Conservation (phyloP, 371 early-diverging fungal species). For the Mortierella sp. region DNA sequence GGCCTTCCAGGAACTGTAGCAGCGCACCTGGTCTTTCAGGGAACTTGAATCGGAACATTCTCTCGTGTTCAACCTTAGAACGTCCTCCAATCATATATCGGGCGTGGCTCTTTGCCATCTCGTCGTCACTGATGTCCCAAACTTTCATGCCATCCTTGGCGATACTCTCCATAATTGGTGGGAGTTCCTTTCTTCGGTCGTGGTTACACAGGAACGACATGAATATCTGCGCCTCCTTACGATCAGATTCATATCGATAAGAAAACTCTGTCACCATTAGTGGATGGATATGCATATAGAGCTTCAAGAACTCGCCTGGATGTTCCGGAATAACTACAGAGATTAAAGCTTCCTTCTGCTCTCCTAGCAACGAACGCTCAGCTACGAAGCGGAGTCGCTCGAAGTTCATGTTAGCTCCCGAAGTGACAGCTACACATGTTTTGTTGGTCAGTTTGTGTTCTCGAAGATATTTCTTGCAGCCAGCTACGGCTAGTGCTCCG, state of each 20-base stretch:
- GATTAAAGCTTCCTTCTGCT: slow-evolving; percentile 88
- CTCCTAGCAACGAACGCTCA: slow-evolving; percentile 94
- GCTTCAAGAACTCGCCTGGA: slow-evolving; percentile 89
- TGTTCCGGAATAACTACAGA: slow-evolving; percentile 91
- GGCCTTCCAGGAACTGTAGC: slow-evolving; percentile 79
- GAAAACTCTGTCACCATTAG: slow-evolving; percentile 92
- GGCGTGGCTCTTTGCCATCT: slow-evolving; percentile 95
- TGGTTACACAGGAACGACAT: slow-evolving; percentile 83
- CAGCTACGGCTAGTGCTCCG: slow-evolving; percentile 92
- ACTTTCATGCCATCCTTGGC: slow-evolving; percentile 72
- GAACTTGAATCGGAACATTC: slow-evolving; percentile 93
- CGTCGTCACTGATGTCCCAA: slow-evolving; percentile 89
- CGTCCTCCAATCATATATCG: slow-evolving; percentile 94
- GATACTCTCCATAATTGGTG: slow-evolving; percentile 72
- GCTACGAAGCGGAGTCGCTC: slow-evolving; percentile 96
- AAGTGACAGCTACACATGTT: slow-evolving; percentile 83
- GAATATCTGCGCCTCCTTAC: slow-evolving; percentile 83
- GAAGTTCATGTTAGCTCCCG: slow-evolving; percentile 99
- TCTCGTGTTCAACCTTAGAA: slow-evolving; percentile 81
- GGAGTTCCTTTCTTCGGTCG: slow-evolving; percentile 70
- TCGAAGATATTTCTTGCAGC: slow-evolving; percentile 82
- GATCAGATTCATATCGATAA: slow-evolving; percentile 87
- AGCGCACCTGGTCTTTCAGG: slow-evolving; percentile 97
- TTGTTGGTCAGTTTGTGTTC: slow-evolving; percentile 59
- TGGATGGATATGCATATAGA: slow-evolving; percentile 87